Evolutionary conservation across 2,329 filamentous ascomycete species (phyloP).

Genomic region (Monosporascus ibericus): DNA sequence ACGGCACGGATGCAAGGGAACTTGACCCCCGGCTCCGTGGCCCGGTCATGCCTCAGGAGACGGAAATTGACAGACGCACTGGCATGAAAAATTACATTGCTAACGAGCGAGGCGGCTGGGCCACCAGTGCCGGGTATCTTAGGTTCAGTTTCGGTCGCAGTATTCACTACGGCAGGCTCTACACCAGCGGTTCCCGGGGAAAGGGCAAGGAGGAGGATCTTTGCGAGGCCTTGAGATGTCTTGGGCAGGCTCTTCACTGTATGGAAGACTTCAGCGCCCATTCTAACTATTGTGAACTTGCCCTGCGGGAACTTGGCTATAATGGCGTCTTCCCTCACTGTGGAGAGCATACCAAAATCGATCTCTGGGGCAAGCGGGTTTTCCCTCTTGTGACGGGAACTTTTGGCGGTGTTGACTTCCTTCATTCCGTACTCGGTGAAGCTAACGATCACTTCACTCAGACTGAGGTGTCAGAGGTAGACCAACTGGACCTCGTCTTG

Average conservation of each 20-base stretch:
- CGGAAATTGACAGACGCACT: slow-evolving; percentile 66
- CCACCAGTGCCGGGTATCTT: slow-evolving; percentile 82
- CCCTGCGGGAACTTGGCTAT: slow-evolving; percentile 65
- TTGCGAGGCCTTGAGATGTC: slow-evolving; percentile 71
- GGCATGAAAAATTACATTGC: slow-evolving; percentile 99
- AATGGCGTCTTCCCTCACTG: slow-evolving; percentile 67
- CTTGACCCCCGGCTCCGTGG: slow-evolving; percentile 77
- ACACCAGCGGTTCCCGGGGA: slow-evolving; percentile 57
- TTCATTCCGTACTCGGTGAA: slow-evolving; percentile 72
- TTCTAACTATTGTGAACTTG: slow-evolving; percentile 78
- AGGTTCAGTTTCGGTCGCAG: slow-evolving; percentile 67
- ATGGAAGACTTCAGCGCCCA: slow-evolving; percentile 77
- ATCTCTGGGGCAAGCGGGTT: slow-evolving; percentile 58
- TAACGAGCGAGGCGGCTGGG: slow-evolving; percentile 81
- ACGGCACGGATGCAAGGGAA: slow-evolving; percentile 76
- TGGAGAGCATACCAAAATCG: slow-evolving; percentile 60
- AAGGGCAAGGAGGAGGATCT: slow-evolving; percentile 68
- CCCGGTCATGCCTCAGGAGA: slow-evolving; percentile 65
- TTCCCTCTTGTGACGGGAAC: slow-evolving; percentile 69
- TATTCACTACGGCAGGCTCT: slow-evolving; percentile 72
- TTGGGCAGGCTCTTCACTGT: slow-evolving; percentile 71
- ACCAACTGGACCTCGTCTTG: slow-evolving; percentile 70
- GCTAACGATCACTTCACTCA: slow-evolving; percentile 81
- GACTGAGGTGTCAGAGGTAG: slow-evolving; percentile 77
- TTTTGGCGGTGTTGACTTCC: slow-evolving; percentile 78